Percentiles rank a stretch among this genome's conserved stretches.
Conservation (phyloP, 352 stramenopile genomes). For the Globisporangium nagaii region DNA sequence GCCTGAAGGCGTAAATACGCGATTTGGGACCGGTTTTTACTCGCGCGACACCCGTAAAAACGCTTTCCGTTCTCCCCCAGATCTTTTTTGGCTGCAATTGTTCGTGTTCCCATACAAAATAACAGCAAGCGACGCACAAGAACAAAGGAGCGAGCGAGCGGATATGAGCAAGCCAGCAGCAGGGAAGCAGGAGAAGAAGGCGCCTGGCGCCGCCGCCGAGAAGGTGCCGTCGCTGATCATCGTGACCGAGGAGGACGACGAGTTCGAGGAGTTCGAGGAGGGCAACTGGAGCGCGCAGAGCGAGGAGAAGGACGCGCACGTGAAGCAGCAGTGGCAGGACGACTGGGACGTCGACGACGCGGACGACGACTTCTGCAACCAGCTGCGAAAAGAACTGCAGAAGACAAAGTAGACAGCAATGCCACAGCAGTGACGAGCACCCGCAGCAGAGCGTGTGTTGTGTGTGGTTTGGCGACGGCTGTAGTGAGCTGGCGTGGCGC, state of each 20-base stretch:
- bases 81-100: conserved; percentile 9
- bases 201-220: conserved; percentile 17
- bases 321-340: conserved; percentile 91
- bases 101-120: background rate
- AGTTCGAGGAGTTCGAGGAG: conserved; percentile 89
- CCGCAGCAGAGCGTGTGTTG: too few relatives aligned
- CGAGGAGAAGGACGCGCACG: conserved; percentile 76
- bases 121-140: background rate
- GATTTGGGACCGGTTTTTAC: background rate
- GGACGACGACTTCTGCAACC: conserved; percentile 92
- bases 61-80: background rate
- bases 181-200: conserved; percentile 11
- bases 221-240: conserved; percentile 67
- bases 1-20: conserved; percentile 12
- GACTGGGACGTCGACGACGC: conserved; percentile 91
- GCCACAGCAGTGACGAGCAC: background rate
- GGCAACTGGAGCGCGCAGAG: conserved; percentile 64
- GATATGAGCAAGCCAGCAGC: conserved; percentile 31
- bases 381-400: conserved; percentile 85
- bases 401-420: conserved; percentile 63
- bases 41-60: conserved; percentile 14
- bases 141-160: background rate
- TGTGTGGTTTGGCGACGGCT: background rate
- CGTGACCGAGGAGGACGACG: conserved; percentile 85
- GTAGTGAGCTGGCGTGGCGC: background rate